Evolutionary conservation across 2,329 filamentous ascomycete genomes (phyloP).

Genomic region (Fusarium marasasianum): DNA sequence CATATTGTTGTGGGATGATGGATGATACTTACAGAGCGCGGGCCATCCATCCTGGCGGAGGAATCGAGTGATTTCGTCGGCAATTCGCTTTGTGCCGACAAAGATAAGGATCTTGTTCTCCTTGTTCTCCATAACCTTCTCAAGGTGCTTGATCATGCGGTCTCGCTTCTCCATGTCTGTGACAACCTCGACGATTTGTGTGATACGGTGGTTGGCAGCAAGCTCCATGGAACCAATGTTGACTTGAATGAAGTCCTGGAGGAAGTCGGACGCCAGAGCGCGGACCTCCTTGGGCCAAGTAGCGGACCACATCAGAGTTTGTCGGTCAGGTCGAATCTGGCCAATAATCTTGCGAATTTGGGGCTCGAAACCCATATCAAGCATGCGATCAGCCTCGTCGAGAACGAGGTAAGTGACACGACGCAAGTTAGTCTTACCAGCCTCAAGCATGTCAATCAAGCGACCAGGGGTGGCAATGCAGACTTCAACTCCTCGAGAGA

Average conservation of each 20-base stretch:
- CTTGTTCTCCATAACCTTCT: conserved; percentile 98
- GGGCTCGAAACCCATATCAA: conserved; percentile 99
- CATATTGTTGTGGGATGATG: conserved; percentile 45
- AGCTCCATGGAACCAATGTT: conserved; percentile 98
- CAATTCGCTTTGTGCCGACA: conserved; percentile 92
- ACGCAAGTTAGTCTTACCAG: conserved; percentile 96
- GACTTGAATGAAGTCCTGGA: conserved; percentile 97
- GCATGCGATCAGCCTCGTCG: conserved; percentile 98
- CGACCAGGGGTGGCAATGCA: conserved; percentile 98
- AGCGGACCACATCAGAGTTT: conserved; percentile 99
- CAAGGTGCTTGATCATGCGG: conserved; percentile 95
- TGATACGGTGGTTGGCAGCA: conserved; percentile 96
- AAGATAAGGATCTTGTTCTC: conserved; percentile 96
- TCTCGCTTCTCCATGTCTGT: conserved; percentile 98
- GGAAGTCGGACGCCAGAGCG: conserved; percentile 88
- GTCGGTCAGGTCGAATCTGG: conserved; percentile 97
- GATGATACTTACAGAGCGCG: conserved; percentile 78
- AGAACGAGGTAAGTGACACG: conserved; percentile 98
- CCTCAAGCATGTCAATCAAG: conserved; percentile 98
- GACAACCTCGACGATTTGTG: conserved; percentile 96
- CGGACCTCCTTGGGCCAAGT: conserved; percentile 99
- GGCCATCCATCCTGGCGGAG: conserved; percentile 98
- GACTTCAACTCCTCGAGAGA: conserved; percentile 94
- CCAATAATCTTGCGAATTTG: conserved; percentile 99
- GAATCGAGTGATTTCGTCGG: conserved; percentile 97